Conservation (phyloP, 345 rosid genomes). For the Raphanus sativus region DNA sequence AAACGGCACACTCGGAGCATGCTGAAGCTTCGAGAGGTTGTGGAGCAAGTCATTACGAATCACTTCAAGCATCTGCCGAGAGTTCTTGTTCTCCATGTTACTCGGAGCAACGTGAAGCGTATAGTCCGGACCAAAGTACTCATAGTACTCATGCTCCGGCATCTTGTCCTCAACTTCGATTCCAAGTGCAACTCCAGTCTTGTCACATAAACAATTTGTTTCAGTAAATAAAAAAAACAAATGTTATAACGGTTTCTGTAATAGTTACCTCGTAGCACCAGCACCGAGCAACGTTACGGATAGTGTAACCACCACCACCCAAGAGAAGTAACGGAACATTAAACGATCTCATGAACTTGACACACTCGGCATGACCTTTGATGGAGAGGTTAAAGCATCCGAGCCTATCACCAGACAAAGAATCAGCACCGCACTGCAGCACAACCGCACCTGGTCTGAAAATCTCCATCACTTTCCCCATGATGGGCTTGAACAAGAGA, state of each 20-base stretch:
- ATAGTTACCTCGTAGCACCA: conserved; percentile 69
- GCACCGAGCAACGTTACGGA: conserved; percentile 77
- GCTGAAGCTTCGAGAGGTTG: conserved; percentile 86
- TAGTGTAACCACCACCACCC: conserved; percentile 79
- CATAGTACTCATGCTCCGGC: conserved; percentile 80
- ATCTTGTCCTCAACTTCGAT: conserved; percentile 73
- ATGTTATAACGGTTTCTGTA: background rate
- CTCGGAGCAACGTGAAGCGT: conserved; percentile 58
- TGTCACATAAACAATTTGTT: background rate
- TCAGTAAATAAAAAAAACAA: background rate
- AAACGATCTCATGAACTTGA: conserved; percentile 69
- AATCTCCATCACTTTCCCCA: conserved; percentile 64
- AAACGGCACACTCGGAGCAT: conserved; percentile 96
- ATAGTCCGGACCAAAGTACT: conserved; percentile 78
- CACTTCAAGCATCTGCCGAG: conserved; percentile 71
- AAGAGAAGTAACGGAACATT: conserved; percentile 64
- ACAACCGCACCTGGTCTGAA: conserved; percentile 68
- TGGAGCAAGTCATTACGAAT: conserved; percentile 81
- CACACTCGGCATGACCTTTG: conserved; percentile 86
- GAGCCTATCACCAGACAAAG: conserved; percentile 68
- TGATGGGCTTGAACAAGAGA: conserved; percentile 62
- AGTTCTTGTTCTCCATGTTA: conserved; percentile 54
- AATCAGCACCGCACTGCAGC: conserved; percentile 71
- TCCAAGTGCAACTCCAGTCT: conserved; percentile 78
- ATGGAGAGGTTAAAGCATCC: conserved; percentile 70